Evolutionary conservation across 202 grass and related monocot species (phyloP), one percentile per base, ranked within the genome.

Genomic region (Elaeis oleifera): DNA sequence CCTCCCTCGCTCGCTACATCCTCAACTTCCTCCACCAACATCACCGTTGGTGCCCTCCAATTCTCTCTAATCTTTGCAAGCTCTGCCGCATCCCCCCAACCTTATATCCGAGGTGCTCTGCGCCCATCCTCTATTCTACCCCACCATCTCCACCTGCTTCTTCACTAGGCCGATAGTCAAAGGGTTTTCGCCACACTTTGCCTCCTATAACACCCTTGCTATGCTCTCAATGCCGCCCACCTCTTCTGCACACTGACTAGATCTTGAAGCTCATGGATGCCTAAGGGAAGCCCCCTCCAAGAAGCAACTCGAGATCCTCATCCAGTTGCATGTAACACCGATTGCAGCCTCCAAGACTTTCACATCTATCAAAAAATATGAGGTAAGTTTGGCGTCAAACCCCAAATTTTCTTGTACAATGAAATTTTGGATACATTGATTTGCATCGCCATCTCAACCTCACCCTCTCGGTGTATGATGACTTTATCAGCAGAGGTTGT

Each of bases 91-190:
- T 96, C 18, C 73, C 81, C 0, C 81, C 91, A 56, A 71, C n/a
- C 81, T 96, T 16, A 73, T 96, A 1, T 17, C 66, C 0, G 78
- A 96, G 76, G 81, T 90, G 15, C 87, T 90, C 31, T 66, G 69
- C 14, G 73, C 73, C 14, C 84, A 64, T 16, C 90, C 84, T n/a
- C 70, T 81, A 0, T 70, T 79, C 1, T 70, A 79, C 5, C 86
- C 84, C 11, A 63, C 86, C 15, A 70, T 96, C 29, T 80, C 84
- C 59, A 72, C 80, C 23, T 83, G 78, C 16, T 96, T 96, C 86
- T 96, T 67, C 84, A 74, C 63, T 96, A 84, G 90, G 83, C 84
- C 2, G 83, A 81, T 4, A 77, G 77, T 32, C 84, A 96, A 76
- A 85, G 76, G 78, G 71, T 14, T 85, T 96, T 71, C 79, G 71